A percentile compares a stretch with the other conserved stretches of the same genome.
phyloP scores from a whole-genome alignment of 192 early-diverging fungal genomes.

The Lunasporangiospora selenospora region DNA sequence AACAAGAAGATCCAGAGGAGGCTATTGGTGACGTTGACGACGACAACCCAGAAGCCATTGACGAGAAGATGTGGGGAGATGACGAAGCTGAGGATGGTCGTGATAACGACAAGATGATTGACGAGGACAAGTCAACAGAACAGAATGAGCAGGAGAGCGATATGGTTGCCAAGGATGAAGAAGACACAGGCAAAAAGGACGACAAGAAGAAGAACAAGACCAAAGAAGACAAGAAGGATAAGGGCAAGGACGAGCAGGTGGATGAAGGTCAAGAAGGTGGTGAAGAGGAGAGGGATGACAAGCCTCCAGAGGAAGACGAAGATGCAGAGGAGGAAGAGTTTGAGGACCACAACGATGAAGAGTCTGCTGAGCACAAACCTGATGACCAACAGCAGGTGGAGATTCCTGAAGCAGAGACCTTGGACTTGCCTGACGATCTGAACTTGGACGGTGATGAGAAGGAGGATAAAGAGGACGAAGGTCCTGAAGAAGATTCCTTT shows the following conservation, averaged over 20 bases:
- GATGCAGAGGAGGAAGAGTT: slow-evolving; percentile 60
- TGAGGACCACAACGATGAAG: slow-evolving; percentile 52
- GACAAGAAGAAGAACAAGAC: slow-evolving; percentile 58
- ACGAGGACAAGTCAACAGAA: slow-evolving; percentile 57
- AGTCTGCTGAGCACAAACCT: slow-evolving; percentile 55
- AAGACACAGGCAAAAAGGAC: slow-evolving; percentile 53
- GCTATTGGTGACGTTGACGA: slow-evolving; percentile 92
- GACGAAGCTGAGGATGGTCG: slow-evolving; percentile 64
- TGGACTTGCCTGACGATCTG: slow-evolving; percentile 83
- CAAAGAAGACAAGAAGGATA: slow-evolving; percentile 46
- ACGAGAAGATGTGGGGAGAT: slow-evolving; percentile 98
- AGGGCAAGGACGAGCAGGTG: slow-evolving; percentile 49
- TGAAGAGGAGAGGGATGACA: slow-evolving; percentile 54
- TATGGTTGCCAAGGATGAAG: slow-evolving; percentile 69
- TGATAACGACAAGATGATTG: slow-evolving; percentile 76
- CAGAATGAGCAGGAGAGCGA: slow-evolving; percentile 61
- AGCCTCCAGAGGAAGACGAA: slow-evolving; percentile 39
- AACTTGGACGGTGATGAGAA: slow-evolving; percentile 69
- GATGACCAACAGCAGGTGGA: slow-evolving; percentile 57
- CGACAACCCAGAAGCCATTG: slow-evolving; percentile 86
- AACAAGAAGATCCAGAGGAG: slow-evolving; percentile 84
- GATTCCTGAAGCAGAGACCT: slow-evolving; percentile 74
- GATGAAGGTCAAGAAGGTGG: slow-evolving; percentile 53
- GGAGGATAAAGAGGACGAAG: slow-evolving; percentile 52
- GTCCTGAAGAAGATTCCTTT: slow-evolving; percentile 41